These are phyloP conservation scores for Porcisia hertigi DNA, from an alignment of 208 protist species.

Conservation along the genomic window DNA sequence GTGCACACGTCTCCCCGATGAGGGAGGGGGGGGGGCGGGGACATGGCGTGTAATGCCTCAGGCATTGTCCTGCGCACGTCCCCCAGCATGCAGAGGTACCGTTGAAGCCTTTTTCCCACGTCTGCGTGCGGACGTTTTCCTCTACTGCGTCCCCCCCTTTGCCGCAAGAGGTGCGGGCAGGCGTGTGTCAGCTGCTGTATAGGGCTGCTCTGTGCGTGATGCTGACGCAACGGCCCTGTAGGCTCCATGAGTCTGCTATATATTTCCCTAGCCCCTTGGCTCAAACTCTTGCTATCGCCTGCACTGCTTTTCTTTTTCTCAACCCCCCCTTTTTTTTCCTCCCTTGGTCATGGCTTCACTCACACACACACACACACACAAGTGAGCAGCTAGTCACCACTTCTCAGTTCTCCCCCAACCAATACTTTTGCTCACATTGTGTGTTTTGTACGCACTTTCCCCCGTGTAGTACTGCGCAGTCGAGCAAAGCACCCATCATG, in stretches of 20 bases:
- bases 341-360: neutral
- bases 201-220: neutral
- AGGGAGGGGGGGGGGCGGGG: too few species aligned
- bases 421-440: neutral
- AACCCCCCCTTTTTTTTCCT: neutral
- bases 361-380: neutral
- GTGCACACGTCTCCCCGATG: too few species aligned
- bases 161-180: neutral
- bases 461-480: neutral
- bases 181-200: neutral
- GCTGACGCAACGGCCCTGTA: neutral
- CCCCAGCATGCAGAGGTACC: too few species aligned
- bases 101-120: too few species aligned
- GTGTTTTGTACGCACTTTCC: neutral
- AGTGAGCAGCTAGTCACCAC: neutral
- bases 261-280: neutral
- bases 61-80: too few species aligned
- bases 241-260: neutral
- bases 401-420: neutral
- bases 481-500: constrained; percentile 24
- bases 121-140: too few species aligned
- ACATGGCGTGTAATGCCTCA: too few species aligned
- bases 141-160: too few species aligned
- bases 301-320: neutral
- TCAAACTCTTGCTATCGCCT: neutral